phyloP scores from a whole-genome alignment of 345 rosid genomes.

The Excoecaria agallocha region DNA sequence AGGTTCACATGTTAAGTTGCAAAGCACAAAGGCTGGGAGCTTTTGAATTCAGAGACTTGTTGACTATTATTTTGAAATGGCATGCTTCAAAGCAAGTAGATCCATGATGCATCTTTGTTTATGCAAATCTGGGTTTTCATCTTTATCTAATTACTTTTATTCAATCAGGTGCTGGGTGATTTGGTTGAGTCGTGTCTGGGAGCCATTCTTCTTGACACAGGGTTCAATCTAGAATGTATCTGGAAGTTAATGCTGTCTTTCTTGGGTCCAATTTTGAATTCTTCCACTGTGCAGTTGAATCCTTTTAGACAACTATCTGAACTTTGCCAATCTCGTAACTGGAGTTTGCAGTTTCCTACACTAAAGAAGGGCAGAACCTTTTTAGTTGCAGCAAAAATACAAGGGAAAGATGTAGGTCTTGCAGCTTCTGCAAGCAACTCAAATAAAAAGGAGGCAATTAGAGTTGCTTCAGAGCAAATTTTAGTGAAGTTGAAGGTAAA shows the following conservation, averaged over 20 bases:
- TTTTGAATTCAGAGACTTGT: not conserved
- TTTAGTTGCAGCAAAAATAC: slow-evolving; percentile 50
- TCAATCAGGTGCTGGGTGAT: slow-evolving; percentile 82
- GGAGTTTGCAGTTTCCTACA: slow-evolving; percentile 34
- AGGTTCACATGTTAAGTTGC: not conserved
- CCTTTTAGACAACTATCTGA: slow-evolving; percentile 69
- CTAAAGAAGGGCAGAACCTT: slow-evolving; percentile 39
- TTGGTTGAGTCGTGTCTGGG: slow-evolving; percentile 82
- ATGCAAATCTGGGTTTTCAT: not conserved
- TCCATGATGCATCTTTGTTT: not conserved
- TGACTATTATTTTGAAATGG: not conserved
- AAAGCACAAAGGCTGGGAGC: not conserved
- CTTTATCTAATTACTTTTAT: slow-evolving; percentile 3
- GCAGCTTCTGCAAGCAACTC: slow-evolving; percentile 44
- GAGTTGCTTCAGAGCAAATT: slow-evolving; percentile 52
- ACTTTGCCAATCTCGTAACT: slow-evolving; percentile 61
- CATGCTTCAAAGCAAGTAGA: not conserved
- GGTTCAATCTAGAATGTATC: slow-evolving; percentile 59
- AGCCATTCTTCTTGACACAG: slow-evolving; percentile 78
- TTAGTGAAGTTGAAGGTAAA: slow-evolving; percentile 61
- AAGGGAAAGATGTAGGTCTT: slow-evolving; percentile 32
- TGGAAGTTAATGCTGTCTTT: slow-evolving; percentile 74
- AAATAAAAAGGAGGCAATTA: slow-evolving; percentile 57
- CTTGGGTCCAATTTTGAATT: slow-evolving; percentile 55
- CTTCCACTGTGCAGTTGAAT: slow-evolving; percentile 61